phyloP scores from a whole-genome alignment of 495 filamentous ascomycete species.

The Neurospora intermedia region DNA sequence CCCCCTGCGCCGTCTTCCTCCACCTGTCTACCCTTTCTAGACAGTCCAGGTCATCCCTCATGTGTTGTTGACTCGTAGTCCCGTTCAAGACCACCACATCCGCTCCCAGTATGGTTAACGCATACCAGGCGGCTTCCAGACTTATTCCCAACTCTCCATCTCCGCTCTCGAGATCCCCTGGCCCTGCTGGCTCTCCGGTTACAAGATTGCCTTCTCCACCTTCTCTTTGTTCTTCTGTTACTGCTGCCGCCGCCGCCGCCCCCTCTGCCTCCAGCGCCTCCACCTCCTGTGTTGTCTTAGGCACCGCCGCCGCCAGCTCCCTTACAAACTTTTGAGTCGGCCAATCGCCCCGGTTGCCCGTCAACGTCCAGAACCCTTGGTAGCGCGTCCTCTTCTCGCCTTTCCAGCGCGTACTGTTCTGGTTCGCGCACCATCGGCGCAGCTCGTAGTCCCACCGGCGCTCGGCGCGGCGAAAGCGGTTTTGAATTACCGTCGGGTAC shows the following conservation, averaged over 20 bases:
- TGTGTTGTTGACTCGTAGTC: slow-evolving; percentile 50
- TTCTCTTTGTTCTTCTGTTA: not conserved
- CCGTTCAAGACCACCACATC: slow-evolving; percentile 56
- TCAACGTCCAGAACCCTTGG: slow-evolving; percentile 74
- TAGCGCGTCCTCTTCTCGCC: slow-evolving; percentile 49
- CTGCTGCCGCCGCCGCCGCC: not conserved
- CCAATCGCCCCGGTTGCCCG: slow-evolving; percentile 51
- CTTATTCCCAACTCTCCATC: slow-evolving; percentile 27
- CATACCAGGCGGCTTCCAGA: slow-evolving; percentile 50
- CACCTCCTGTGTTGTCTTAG: not conserved
- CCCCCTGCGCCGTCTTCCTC: slow-evolving; percentile 28
- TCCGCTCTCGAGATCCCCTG: not conserved
- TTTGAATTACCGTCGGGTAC: slow-evolving; percentile 57
- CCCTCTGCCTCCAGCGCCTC: not conserved
- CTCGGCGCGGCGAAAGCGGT: slow-evolving; percentile 53
- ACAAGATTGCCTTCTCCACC: not conserved
- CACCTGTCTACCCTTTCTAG: slow-evolving; percentile 40
- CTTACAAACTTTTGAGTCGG: slow-evolving; percentile 40
- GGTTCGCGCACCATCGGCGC: slow-evolving; percentile 44
- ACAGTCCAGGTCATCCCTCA: slow-evolving; percentile 54
- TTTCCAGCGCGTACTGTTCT: not conserved
- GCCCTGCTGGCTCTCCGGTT: not conserved
- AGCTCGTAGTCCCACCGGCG: slow-evolving; percentile 52
- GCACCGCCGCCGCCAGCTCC: slow-evolving; percentile 34
- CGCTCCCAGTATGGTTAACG: slow-evolving; percentile 50